Percentiles rank a stretch among this genome's conserved stretches.
These are phyloP conservation scores for Sclerotinia borealis DNA, from an alignment of 2,329 filamentous ascomycete species.

Conservation along the genomic window DNA sequence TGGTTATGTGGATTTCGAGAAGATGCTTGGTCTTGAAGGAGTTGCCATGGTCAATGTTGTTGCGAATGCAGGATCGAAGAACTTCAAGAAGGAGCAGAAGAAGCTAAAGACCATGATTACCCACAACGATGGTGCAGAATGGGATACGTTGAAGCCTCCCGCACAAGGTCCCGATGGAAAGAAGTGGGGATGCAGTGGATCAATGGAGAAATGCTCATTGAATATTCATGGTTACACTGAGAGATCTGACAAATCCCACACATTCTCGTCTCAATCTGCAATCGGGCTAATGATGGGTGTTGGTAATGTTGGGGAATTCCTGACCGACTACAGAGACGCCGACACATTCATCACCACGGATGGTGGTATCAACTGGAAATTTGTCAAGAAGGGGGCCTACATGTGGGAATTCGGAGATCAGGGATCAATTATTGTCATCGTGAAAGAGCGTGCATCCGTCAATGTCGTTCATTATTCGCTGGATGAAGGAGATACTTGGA, in stretches of 20 bases:
- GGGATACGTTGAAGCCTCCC: slow-evolving; percentile 72
- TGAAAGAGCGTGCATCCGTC: slow-evolving; percentile 62
- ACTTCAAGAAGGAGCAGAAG: slow-evolving; percentile 59
- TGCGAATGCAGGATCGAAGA: slow-evolving; percentile 56
- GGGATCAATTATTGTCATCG: slow-evolving; percentile 85
- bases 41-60: slow-evolving; percentile 85
- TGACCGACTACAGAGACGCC: slow-evolving; percentile 43
- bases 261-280: slow-evolving; percentile 81
- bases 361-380: slow-evolving; percentile 83
- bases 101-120: slow-evolving; percentile 86
- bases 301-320: slow-evolving; percentile 73
- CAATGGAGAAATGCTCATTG: slow-evolving; percentile 68
- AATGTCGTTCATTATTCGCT: slow-evolving; percentile 68
- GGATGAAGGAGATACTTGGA: slow-evolving; percentile 78
- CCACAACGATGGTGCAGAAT: slow-evolving; percentile 91
- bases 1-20: slow-evolving; percentile 92
- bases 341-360: slow-evolving; percentile 90
- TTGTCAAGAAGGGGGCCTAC: slow-evolving; percentile 80
- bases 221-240: slow-evolving; percentile 97
- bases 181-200: slow-evolving; percentile 59
- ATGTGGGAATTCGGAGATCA: slow-evolving; percentile 96
- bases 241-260: slow-evolving; percentile 71
- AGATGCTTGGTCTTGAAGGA: slow-evolving; percentile 86
- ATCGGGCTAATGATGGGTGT: slow-evolving; percentile 86
- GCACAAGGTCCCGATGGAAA: slow-evolving; percentile 64